Evolutionary conservation across 78 protist species (phyloP), one percentile per base, ranked within the genome.

Genomic region (Dictyostelium brefeldianum): DNA sequence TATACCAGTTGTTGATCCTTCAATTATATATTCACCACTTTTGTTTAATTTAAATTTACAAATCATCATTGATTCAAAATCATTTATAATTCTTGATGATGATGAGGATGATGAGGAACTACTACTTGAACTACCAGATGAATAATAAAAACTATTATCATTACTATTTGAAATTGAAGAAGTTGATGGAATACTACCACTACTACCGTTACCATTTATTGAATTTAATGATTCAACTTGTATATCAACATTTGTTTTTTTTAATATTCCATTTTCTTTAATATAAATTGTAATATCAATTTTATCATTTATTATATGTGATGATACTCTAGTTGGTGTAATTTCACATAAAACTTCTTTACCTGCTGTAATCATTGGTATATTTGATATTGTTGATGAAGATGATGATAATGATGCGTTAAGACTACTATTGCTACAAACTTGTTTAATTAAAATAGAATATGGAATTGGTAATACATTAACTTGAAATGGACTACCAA

Each of bases 11-110:
- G 79, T 43, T 4, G 85, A 50, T 7, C 93, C 93, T 17, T 77
- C 80, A 4, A 87, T 29, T 4, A 74, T 31, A 64, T 87, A 87
- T 27, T 87, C 93, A 36, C 93, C 93, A 65, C 80, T 87, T 22
- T 70, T 74, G 4, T 54, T n/a, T n/a, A 87, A 62, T 50, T 78
- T 87, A 36, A 78, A 54, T 48, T 75, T 75, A 43, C 27, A 20
- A 41, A 43, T n/a, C 31, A 67, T 67, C 47, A 31, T 67, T 31
- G 75, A 67, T 31, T 67, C 75, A 31, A 67, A 67, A 67, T 67
- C 75, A 25, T 31, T 25, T 9, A 83, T 56, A 20, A 25, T 51
- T 14, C 73, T 75, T 7, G 12, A 29, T 11, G 47, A 14, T 9
- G 27, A 48, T 15, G 22, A 14, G 25, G 47, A 27, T 48, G 77